These are phyloP conservation scores for Botrytis elliptica DNA, from an alignment of 2,329 filamentous ascomycete species.

Conservation along the genomic window DNA sequence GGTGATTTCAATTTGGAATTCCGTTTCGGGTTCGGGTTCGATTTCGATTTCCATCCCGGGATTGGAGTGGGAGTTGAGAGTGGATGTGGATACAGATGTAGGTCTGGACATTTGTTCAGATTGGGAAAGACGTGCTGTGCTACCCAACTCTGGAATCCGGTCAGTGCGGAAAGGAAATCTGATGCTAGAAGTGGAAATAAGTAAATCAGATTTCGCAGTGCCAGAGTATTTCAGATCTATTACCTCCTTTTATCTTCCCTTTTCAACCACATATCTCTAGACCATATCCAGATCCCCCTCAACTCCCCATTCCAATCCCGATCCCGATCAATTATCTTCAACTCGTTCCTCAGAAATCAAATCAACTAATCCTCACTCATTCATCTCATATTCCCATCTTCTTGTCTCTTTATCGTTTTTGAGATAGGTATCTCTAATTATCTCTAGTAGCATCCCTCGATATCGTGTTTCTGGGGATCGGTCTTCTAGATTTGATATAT, in stretches of 20 bases:
- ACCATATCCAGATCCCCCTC: background rate
- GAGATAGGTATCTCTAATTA: background rate
- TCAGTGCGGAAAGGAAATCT: background rate
- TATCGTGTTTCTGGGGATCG: too few species aligned
- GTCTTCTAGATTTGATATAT: background rate
- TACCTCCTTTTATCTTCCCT: accelerated
- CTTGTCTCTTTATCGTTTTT: accelerated
- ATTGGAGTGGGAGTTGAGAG: background rate
- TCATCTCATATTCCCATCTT: background rate
- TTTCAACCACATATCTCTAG: background rate
- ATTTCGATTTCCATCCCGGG: background rate
- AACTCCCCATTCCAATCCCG: background rate
- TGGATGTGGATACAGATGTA: accelerated
- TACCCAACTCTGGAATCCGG: background rate
- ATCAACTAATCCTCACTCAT: background rate
- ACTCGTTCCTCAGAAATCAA: background rate
- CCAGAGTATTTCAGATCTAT: accelerated
- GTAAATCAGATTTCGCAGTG: background rate
- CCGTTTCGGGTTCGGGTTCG: too few species aligned
- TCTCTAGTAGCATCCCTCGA: background rate
- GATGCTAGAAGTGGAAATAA: background rate
- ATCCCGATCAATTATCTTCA: background rate
- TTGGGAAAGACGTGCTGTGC: background rate
- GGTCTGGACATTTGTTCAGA: background rate
- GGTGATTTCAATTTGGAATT: too few species aligned